Base-by-base conservation (phyloP, 2,329 filamentous ascomycete genomes). In the Colletotrichum endophyticum region DNA sequence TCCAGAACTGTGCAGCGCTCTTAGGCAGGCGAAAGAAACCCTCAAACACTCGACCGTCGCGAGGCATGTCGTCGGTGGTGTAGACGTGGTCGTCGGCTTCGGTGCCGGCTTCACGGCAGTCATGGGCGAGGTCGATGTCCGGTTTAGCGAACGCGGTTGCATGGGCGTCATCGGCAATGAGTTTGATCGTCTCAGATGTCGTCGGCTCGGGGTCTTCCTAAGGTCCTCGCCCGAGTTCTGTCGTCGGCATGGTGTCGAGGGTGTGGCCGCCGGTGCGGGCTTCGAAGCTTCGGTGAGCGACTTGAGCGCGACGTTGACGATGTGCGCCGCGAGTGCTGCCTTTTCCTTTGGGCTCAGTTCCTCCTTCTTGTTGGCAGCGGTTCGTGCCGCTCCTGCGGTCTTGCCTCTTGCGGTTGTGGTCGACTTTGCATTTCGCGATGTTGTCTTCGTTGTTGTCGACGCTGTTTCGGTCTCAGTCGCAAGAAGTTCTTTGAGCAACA, bases 281-380 rank as follows among this genome's bases (percentile, higher is more conserved):
- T 93, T 95, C 25, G 92, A 88, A 0, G 92, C 92, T 72, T 94
- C 92, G n/a, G 89, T 89, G 5, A 96, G 88, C 12, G 90, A 88
- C 80, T 94, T 95, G 53, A 96, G 87, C 2, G 92, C 89, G 8
- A 88, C 87, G 82, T 96, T 96, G 80, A 95, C 91, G 44, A 95
- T 88, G 77, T 95, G 91, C 0, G 94, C 95, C 15, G 94, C 94
- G 44, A 96, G 85, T 61, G 91, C 87, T 67, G 92, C 92, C 82
- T 90, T 92, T 74, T 95, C 93, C 79, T 90, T 91, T 7, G 87
- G 82, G 6, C 89, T 85, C 34, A 94, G 83, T 63, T 85, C 84
- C 67, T 86, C 85, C 39, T 83, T 83, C 61, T 82, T 83, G 39
- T 87, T 79, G 77, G 83, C 78, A 11, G 64, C 79, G 79, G 83